Evolutionary conservation across 257 asterid species (phyloP), one percentile per base, ranked within the genome.

Genomic region (Avicennia marina): DNA sequence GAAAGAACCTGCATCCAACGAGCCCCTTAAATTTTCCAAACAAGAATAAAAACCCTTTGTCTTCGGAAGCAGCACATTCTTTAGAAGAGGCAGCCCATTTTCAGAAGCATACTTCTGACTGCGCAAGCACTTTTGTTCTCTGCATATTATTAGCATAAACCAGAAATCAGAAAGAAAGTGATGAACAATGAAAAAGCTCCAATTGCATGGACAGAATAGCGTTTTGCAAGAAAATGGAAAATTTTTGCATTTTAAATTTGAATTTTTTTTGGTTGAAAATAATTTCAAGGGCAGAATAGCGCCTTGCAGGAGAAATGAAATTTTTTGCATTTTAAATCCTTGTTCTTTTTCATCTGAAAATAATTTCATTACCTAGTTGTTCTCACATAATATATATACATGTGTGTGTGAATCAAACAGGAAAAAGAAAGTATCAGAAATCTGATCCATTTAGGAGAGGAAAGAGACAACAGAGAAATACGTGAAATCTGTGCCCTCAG

Each of bases 401-500:
- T 7, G 7, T 29, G 7, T 29, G 33, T 29, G 33, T 2, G 4
- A 34, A 36, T 2, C 7, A n/a, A 11, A 44, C 33, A 58, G 13
- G 7, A 8, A 22, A 45, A 53, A 11, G 7, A 38, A 41, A 52
- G 11, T 27, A 10, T 11, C 7, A 46, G 47, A 22, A 21, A 63
- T 25, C 36, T 5, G 31, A 56, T 47, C 16, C 18, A 52, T 31
- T 8, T 38, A 38, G 27, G 34, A 20, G 34, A 32, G 65, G 53
- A 65, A 21, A 48, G 45, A 24, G 61, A 68, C 1, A 18, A 60
- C 6, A 29, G 64, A 52, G 26, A 67, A 52, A 15, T 78, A 86
- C 97, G 87, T 90, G 85, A 84, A 90, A 84, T 90, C 97, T 29
- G 95, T 86, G 82, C 95, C 97, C 80, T 90, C 97, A 0, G 97